These are phyloP conservation scores for Populus ilicifolia DNA, from an alignment of 345 rosid genomes.

Conservation along the genomic window DNA sequence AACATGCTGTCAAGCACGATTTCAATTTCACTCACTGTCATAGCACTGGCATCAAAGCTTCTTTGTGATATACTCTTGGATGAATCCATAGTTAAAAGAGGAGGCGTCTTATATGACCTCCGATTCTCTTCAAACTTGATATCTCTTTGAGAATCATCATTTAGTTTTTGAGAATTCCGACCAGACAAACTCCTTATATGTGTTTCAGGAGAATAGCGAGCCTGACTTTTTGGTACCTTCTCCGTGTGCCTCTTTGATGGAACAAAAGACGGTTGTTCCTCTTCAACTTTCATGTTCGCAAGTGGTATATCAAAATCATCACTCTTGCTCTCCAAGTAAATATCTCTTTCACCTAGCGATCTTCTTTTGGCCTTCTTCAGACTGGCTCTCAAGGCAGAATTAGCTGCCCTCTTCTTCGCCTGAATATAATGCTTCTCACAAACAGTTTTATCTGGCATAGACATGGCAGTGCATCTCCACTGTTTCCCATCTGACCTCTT, in stretches of 20 bases:
- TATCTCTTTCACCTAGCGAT: constrained; percentile 52
- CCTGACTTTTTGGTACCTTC: constrained; percentile 38
- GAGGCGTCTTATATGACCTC: constrained; percentile 50
- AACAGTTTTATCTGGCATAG: constrained; percentile 96
- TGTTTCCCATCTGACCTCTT: constrained; percentile 99
- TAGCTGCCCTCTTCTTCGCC: constrained; percentile 94
- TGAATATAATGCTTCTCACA: constrained; percentile 96
- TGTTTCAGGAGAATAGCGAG: constrained; percentile 54
- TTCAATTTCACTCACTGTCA: constrained; percentile 38
- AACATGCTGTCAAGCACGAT: background rate
- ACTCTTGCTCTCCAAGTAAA: constrained; percentile 58
- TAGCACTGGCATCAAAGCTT: constrained; percentile 50
- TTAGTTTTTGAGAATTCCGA: constrained; percentile 41
- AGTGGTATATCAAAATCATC: constrained; percentile 64
- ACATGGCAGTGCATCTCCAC: constrained; percentile 97
- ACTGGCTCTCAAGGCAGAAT: constrained; percentile 78
- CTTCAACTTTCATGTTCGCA: constrained; percentile 35
- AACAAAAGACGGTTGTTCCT: constrained; percentile 35
- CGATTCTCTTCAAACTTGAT: constrained; percentile 57
- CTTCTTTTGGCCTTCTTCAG: constrained; percentile 74
- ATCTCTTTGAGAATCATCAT: constrained; percentile 54
- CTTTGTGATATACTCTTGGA: constrained; percentile 61
- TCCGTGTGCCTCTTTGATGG: constrained; percentile 48
- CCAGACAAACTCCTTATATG: constrained; percentile 40
- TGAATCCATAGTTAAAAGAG: constrained; percentile 49